Percentiles rank a stretch among this genome's conserved stretches.
These are phyloP conservation scores for Aurantiochytrium sp. DNA, from an alignment of 108 stramenopile species.

Conservation along the genomic window DNA sequence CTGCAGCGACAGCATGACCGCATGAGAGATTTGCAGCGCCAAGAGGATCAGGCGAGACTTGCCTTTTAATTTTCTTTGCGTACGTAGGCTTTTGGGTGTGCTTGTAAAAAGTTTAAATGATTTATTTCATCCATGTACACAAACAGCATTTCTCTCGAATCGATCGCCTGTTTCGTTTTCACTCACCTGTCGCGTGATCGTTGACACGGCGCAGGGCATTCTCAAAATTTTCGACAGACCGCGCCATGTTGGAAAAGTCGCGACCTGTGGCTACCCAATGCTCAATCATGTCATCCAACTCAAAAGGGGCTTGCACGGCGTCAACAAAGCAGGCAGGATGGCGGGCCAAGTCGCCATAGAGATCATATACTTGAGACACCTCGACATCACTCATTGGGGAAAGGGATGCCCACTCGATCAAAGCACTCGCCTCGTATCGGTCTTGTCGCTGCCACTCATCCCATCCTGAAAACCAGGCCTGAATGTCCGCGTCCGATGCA, in stretches of 20 bases:
- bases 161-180: no score
- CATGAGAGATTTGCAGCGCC: background rate
- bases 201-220: background rate
- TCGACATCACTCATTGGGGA: background rate
- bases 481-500: background rate
- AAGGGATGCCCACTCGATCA: background rate
- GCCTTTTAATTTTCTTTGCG: background rate
- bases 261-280: background rate
- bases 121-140: no score
- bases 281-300: background rate
- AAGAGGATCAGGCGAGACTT: background rate
- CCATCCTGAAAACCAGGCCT: background rate
- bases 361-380: background rate
- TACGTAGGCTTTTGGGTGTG: no score
- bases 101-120: no score
- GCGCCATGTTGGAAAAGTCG: background rate
- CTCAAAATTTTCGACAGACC: background rate
- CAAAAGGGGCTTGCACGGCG: background rate
- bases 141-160: no score
- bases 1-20: background rate
- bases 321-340: background rate
- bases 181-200: no score
- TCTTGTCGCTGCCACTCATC: slow-evolving; percentile 12
- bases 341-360: background rate
- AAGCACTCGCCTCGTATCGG: background rate